phyloP scores from a whole-genome alignment of 2,329 filamentous ascomycete genomes.

The Torrubiellomyces zombiae region DNA sequence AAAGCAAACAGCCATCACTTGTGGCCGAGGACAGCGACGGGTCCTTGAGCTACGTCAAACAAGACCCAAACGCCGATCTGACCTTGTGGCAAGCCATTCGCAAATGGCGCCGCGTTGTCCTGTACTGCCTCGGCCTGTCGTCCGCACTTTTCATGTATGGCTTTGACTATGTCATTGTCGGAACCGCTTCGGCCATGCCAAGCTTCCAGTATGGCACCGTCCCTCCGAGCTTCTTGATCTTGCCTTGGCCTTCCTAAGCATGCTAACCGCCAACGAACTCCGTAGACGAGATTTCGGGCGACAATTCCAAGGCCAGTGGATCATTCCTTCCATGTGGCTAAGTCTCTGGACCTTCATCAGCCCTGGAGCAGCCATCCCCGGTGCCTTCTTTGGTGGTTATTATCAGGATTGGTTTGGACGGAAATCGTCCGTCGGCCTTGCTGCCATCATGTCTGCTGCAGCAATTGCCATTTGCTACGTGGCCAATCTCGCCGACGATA shows the following conservation, averaged over 20 bases:
- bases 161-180: constrained; percentile 14
- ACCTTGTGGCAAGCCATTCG: constrained; percentile 9
- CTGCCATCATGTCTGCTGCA: constrained; percentile 18
- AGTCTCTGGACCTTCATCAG: constrained; percentile 25
- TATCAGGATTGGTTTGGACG: constrained; percentile 24
- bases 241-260: no score
- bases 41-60: constrained; percentile 1
- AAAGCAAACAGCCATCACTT: no score
- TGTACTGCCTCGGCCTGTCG: constrained; percentile 10
- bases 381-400: constrained; percentile 19
- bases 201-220: constrained; percentile 13
- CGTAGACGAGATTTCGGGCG: constrained; percentile 17
- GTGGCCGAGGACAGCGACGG: not conserved
- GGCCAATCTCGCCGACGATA: constrained; percentile 7
- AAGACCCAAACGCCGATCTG: constrained; percentile 1
- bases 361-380: constrained; percentile 20
- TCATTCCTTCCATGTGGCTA: constrained; percentile 25
- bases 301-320: constrained; percentile 13
- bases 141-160: constrained; percentile 12
- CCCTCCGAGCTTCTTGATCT: no score
- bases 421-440: constrained; percentile 16
- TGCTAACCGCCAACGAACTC: no score
- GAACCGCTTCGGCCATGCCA: constrained; percentile 15
- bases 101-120: constrained; percentile 10
- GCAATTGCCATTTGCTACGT: constrained; percentile 17